phyloP scores from a whole-genome alignment of 2,329 filamentous ascomycete genomes.

The Pyrenochaeta sp. region DNA sequence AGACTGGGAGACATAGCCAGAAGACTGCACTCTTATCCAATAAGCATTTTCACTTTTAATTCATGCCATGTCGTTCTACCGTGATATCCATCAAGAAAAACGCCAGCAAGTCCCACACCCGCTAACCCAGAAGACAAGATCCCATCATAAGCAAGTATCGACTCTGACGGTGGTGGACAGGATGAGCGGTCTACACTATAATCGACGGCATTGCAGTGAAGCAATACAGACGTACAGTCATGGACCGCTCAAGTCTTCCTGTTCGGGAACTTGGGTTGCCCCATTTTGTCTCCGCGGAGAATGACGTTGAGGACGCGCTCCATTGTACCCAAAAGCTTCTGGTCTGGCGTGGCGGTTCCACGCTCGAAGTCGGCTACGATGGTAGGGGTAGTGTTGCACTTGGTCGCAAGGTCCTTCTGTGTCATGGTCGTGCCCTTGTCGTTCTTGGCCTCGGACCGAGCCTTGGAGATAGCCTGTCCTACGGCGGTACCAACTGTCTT shows the following conservation, averaged over 20 bases:
- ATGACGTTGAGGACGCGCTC: constrained; percentile 88
- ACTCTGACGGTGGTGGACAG: background rate
- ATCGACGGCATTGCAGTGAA: constrained; percentile 2
- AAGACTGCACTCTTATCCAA: background rate
- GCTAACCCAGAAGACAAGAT: constrained; percentile 32
- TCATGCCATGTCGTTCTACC: constrained; percentile 13
- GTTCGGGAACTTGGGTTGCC: constrained; percentile 77
- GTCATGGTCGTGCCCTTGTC: constrained; percentile 78
- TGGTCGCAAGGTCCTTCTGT: constrained; percentile 84
- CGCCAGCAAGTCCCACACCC: constrained; percentile 29
- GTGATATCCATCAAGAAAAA: constrained; percentile 35
- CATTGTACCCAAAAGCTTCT: constrained; percentile 79
- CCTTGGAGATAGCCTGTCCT: constrained; percentile 80
- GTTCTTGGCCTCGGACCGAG: constrained; percentile 81
- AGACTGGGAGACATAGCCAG: background rate
- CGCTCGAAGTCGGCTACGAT: constrained; percentile 87
- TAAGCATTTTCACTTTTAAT: constrained; percentile 4
- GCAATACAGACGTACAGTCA: background rate
- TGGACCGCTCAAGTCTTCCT: constrained; percentile 68
- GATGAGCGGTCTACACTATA: background rate
- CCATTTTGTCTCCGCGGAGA: constrained; percentile 85
- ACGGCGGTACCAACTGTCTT: constrained; percentile 82
- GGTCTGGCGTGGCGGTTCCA: constrained; percentile 78
- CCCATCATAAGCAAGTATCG: constrained; percentile 8
- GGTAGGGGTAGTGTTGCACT: constrained; percentile 84